Conservation (phyloP, 1,139 yeast genomes). For the Suhomyces wounanorum region DNA sequence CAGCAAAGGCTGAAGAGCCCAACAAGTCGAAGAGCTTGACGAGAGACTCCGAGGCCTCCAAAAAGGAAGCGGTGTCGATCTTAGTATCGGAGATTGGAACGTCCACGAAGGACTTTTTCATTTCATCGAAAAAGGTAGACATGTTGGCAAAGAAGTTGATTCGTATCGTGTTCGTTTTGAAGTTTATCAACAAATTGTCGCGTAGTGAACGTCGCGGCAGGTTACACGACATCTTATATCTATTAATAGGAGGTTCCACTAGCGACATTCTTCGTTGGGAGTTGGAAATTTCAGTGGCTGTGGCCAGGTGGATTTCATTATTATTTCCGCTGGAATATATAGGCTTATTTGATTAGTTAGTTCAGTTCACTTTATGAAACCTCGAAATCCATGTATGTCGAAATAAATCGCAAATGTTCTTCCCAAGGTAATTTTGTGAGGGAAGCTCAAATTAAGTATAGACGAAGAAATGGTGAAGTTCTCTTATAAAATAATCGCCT, state of each 20-base stretch:
- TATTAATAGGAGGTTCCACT: not conserved
- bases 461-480: no score
- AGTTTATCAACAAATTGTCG: conserved; percentile 2
- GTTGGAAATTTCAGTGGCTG: no score
- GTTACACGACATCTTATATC: conserved; percentile 1
- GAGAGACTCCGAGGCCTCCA: conserved; percentile 82
- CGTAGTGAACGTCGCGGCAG: not conserved
- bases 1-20: conserved; percentile 82
- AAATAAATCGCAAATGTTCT: no score
- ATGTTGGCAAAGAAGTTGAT: conserved; percentile 23
- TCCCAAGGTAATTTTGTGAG: no score
- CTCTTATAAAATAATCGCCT: no score
- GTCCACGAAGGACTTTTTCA: conserved; percentile 72
- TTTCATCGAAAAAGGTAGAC: conserved; percentile 78
- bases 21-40: conserved; percentile 81
- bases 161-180: not conserved
- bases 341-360: no score
- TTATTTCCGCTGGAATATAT: no score
- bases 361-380: no score
- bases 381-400: no score
- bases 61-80: conserved; percentile 71
- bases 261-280: no score
- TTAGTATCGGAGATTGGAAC: conserved; percentile 67
- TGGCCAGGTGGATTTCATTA: no score
- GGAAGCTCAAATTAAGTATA: no score